Evolutionary conservation across 192 early-diverging fungal genomes (phyloP), one percentile per base, ranked within the genome.

Genomic region (Backusella sp.): DNA sequence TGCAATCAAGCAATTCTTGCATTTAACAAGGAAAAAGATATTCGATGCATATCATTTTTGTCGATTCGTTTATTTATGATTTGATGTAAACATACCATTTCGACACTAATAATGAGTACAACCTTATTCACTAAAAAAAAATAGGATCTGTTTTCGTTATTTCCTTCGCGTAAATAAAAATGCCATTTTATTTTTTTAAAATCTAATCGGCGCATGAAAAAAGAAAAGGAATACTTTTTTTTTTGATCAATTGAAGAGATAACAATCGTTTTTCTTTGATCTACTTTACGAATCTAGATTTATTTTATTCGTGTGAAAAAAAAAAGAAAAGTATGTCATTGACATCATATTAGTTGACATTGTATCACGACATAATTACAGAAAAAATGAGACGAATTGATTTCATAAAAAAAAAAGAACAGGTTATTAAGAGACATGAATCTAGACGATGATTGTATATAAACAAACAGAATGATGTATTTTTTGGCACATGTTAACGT

Each of bases 91-190:
- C 6, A 11, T 56, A n/a, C 6, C 2, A 21, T n/a, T 21, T n/a
- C 17, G 21, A 1, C 7, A 44, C 12, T 49, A n/a, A 49, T 6
- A 19, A 19, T 6, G 46, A 49, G 5, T 44, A 17, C 46, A 17
- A 19, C 14, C 19, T 21, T 59, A 26, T 26, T 21, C 56, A 59
- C 28, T 44, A 44, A 44, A 44, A 19, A 49, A 49, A n/a, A n/a
- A n/a, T 23, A 23, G n/a, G 21, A 2, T 12, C 8, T 59, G 12
- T 59, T 59, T 59, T 59, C 56, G 56, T 28, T 59, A 26, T 26
- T 59, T 59, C 9, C 11, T 59, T 59, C 56, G 56, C 56, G 56
- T 59, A 59, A 59, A 59, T 59, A 59, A 59, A 59, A 49, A 49
- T 59, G 23, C 56, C 23, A 26, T 56, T 21, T 21, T 5, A 15